Base-by-base conservation (phyloP, 1,139 yeast genomes). In the Candida sanyaensis region DNA sequence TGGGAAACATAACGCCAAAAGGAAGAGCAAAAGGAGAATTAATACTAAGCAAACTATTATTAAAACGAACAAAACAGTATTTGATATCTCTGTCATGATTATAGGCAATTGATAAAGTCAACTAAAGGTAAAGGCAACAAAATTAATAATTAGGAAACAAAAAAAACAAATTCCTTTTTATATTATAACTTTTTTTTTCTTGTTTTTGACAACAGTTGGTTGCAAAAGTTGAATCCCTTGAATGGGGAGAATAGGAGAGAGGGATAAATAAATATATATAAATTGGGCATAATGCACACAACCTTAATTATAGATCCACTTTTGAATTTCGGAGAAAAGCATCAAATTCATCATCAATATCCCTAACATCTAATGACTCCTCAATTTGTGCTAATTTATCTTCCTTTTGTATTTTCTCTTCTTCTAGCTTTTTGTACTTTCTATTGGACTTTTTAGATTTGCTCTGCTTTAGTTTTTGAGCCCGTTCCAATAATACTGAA, bases 381-480 rank as follows among this genome's bases (percentile, higher is more conserved):
- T 47, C 43, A 37, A 55, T 59, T 5, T 47, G 23, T 17, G 42
- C 36, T 21, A 36, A 24, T 29, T 44, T 50, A 13, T 50, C 43
- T 38, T 60, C 57, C 39, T 56, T 54, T 27, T 55, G 55, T 34
- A 51, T 45, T 26, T 49, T 50, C 34, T 63, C 69, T 42, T 72
- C 74, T 6, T 74, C 78, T 34, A 81, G 60, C 37, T 65, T 62
- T 49, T 59, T 67, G 57, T 85, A 82, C 57, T 86, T 85, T 44
- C 77, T 69, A 47, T 73, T 74, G 6, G 83, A 66, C 57, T 82
- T 86, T 61, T 79, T 81, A 36, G 69, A 66, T 57, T 79, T 80
- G 46, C 83, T 73, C 44, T 73, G 73, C 52, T 83, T 84, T 31
- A 75, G 63, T 62, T 78, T 78, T 34, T 75, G 70, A 56, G 76